A percentile compares a stretch with the other conserved stretches of the same genome.
Conservation (phyloP, 176 grass and related monocot species). For the Zea luxurians region DNA sequence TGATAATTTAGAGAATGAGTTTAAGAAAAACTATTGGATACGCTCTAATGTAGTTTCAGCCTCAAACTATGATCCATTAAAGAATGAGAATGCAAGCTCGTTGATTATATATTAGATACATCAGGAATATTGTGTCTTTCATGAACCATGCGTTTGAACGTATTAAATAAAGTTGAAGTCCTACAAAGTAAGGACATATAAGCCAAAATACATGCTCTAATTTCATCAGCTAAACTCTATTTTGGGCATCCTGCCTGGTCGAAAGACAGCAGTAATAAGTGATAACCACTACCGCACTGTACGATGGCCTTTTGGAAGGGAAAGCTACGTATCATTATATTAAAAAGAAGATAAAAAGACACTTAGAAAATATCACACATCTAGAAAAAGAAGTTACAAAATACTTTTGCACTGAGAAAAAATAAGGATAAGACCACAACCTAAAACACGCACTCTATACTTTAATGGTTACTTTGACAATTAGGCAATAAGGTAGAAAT, state of each 20-base stretch:
- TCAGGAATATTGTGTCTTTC: neutral
- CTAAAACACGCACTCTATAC: too few species aligned
- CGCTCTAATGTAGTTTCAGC: neutral
- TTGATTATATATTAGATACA: neutral
- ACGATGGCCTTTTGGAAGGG: too few species aligned
- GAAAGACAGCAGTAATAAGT: neutral
- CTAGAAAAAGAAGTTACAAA: too few species aligned
- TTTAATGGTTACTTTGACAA: too few species aligned
- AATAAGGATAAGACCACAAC: too few species aligned
- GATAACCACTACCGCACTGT: neutral
- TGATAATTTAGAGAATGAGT: too few species aligned
- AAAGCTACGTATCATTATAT: too few species aligned
- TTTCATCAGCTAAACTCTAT: constrained; percentile 4
- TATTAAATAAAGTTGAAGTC: neutral
- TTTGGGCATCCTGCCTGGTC: neutral
- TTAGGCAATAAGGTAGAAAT: too few species aligned
- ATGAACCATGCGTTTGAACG: constrained; percentile 1
- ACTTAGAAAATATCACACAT: too few species aligned
- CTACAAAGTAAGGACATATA: neutral
- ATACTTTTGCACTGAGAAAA: too few species aligned
- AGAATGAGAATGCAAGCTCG: neutral
- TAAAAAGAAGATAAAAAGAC: too few species aligned
- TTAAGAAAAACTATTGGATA: too few species aligned
- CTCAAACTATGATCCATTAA: neutral
- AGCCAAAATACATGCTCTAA: constrained; percentile 7